These are phyloP conservation scores for Phytophthora megakarya DNA, from an alignment of 352 stramenopile genomes.

Conservation along the genomic window DNA sequence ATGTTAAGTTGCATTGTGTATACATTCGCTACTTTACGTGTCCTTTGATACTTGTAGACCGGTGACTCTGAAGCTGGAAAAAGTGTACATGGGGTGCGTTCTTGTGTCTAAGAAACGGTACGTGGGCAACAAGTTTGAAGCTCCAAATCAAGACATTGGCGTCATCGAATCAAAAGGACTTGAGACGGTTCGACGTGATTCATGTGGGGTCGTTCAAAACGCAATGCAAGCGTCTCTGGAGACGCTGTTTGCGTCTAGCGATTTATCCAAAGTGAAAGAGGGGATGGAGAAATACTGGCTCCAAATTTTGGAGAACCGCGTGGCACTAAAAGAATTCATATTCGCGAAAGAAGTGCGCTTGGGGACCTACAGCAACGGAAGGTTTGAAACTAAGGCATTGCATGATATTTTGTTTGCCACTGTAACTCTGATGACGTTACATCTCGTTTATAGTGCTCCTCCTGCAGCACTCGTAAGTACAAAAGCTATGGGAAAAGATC, in stretches of 20 bases:
- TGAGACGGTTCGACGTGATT: constrained; percentile 93
- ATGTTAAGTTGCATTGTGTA: not conserved
- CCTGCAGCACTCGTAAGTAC: constrained; percentile 78
- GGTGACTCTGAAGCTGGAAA: constrained; percentile 85
- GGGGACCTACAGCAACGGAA: constrained; percentile 75
- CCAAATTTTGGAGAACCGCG: constrained; percentile 63
- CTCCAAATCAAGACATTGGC: constrained; percentile 45
- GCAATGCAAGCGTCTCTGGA: constrained; percentile 70
- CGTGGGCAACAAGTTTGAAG: constrained; percentile 88
- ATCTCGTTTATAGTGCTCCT: constrained; percentile 49
- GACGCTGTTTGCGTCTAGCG: constrained; percentile 67
- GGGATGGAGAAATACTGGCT: constrained; percentile 68
- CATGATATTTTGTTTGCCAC: not conserved
- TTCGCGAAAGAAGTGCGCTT: constrained; percentile 88
- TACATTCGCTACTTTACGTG: not conserved
- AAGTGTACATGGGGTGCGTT: constrained; percentile 93
- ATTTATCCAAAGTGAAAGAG: constrained; percentile 76
- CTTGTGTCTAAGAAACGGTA: constrained; percentile 97
- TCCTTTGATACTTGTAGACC: constrained; percentile 41
- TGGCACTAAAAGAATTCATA: constrained; percentile 80
- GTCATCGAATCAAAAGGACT: constrained; percentile 92
- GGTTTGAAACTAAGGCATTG: constrained; percentile 29
- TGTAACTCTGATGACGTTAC: not conserved
- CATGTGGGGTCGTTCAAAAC: constrained; percentile 87
- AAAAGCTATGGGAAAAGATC: constrained; percentile 82